phyloP scores from a whole-genome alignment of 345 rosid species.

The Syzygium aromaticum region DNA sequence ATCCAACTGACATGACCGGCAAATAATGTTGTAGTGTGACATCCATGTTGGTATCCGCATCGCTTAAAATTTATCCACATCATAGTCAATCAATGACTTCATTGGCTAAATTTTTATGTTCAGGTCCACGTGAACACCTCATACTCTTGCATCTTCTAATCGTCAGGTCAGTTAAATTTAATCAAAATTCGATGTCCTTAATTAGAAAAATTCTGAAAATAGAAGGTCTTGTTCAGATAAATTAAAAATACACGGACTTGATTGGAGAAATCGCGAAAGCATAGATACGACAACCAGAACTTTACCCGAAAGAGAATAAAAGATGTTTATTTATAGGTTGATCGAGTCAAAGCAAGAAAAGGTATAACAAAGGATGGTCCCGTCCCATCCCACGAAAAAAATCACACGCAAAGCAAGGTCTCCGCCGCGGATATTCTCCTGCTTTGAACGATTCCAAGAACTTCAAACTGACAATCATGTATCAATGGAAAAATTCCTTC shows the following conservation, averaged over 20 bases:
- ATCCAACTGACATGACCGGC: not conserved
- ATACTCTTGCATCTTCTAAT: not conserved
- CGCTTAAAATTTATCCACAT: not conserved
- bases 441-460: not conserved
- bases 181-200: not conserved
- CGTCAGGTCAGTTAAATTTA: not conserved
- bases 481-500: not conserved
- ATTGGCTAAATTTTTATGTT: not conserved
- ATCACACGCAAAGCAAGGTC: not conserved
- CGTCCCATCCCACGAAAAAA: not conserved
- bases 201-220: not conserved
- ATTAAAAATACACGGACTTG: not conserved
- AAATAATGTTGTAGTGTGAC: not conserved
- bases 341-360: not conserved
- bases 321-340: not conserved
- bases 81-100: accelerated
- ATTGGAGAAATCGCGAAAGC: not conserved
- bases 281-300: not conserved
- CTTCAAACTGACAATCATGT: not conserved
- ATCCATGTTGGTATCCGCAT: not conserved
- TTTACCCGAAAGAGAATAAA: not conserved
- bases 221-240: not conserved
- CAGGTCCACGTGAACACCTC: not conserved
- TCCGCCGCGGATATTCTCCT: not conserved
- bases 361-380: not conserved